A percentile compares a stretch with the other conserved stretches of the same genome.
Evolutionary conservation across 192 early-diverging fungal species (phyloP).

Genomic region (Umbelopsis vinacea): DNA sequence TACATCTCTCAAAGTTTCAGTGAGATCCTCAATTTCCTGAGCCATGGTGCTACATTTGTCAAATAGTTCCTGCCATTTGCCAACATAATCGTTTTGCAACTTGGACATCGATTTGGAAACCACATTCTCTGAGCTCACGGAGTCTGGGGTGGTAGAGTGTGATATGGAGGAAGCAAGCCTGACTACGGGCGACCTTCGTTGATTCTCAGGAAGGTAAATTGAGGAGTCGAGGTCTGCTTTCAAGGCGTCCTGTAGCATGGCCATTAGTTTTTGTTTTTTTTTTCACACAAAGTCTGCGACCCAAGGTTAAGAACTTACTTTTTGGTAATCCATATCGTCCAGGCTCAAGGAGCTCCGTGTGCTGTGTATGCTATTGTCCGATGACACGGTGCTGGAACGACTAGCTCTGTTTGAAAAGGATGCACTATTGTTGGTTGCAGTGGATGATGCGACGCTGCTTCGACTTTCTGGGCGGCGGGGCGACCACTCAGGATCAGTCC

Average conservation of each 20-base stretch:
- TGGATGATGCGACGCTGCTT: not conserved
- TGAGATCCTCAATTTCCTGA: slow-evolving; percentile 23
- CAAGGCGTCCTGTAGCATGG: not conserved
- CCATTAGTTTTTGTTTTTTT: not conserved
- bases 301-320: not conserved
- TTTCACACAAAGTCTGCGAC: too few species aligned
- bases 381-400: slow-evolving; percentile 13
- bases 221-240: not conserved
- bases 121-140: slow-evolving; percentile 15
- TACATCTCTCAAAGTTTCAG: slow-evolving; percentile 11
- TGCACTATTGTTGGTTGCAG: not conserved
- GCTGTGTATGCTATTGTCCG: slow-evolving; percentile 9
- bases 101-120: slow-evolving; percentile 16
- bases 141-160: not conserved
- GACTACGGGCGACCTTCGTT: not conserved
- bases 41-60: slow-evolving; percentile 13
- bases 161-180: not conserved
- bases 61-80: slow-evolving; percentile 19
- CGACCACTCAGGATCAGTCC: slow-evolving; percentile 12
- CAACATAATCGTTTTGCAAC: slow-evolving; percentile 7
- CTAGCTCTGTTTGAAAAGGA: slow-evolving; percentile 8
- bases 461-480: slow-evolving; percentile 10
- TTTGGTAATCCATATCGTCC: slow-evolving; percentile 16
- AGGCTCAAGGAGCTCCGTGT: slow-evolving; percentile 26
- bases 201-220: not conserved